Base-by-base conservation (phyloP, 495 filamentous ascomycete genomes). In the Aspergillus saccharolyticus region DNA sequence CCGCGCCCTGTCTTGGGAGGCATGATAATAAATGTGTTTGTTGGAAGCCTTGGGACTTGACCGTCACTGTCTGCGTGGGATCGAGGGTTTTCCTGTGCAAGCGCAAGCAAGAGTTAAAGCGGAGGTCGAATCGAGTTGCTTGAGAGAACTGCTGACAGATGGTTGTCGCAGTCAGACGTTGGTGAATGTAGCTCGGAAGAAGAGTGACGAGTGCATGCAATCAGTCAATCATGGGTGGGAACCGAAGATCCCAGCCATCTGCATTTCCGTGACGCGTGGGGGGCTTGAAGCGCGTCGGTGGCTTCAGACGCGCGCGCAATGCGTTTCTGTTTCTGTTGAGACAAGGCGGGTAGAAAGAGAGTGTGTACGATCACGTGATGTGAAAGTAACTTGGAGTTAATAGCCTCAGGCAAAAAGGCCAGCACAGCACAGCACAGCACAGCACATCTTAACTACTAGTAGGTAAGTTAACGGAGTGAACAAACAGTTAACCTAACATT, bases 1-100 rank as follows among this genome's bases (percentile, higher is more conserved):
- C 60, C 65, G 55, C 55, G 54, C 18, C 60, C 63, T 18, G 63
- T 62, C 54, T 67, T 70, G 24, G 67, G 67, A 20, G 67, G 65
- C 67, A 70, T 70, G 53, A 15, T 57, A 54, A 28, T 2, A 39
- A 9, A 2, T 39, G 33, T 39, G 33, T 39, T 51, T 33, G 19
- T 17, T 21, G 46, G 24, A 2, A 24, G 22, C 22, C 19, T 30
- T 30, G 39, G 17, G 19, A 45, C 42, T 20, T 42, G 44, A 4
- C 50, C 17, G 44, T 28, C 25, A 28, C 43, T 8, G 54, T 39
- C 7, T 2, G 33, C 4, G 5, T 39, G 33, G 33, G 33, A 39
- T 39, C 33, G 33, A 39, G n/a, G n/a, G 33, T 39, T 12, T 15
- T 39, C 33, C 14, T 12, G 7, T 39, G 5, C 33, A 12, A 15